These are phyloP conservation scores for Biscutella laevigata DNA, from an alignment of 441 rosid species.

Conservation along the genomic window DNA sequence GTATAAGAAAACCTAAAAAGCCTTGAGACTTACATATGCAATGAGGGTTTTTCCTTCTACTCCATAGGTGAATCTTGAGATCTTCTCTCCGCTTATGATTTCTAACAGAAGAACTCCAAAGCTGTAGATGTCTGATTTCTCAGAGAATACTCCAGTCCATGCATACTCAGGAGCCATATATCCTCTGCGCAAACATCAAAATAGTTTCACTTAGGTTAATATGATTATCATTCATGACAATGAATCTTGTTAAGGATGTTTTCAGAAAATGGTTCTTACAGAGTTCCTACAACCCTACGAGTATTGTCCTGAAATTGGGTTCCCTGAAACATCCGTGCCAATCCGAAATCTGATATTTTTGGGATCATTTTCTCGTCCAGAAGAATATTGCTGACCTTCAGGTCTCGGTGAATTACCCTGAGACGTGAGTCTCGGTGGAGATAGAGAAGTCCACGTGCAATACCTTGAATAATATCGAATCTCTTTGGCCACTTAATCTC, in stretches of 20 bases:
- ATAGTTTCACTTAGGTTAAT: neutral
- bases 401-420: slow-evolving; percentile 2
- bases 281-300: slow-evolving; percentile 11
- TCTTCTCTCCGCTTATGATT: neutral
- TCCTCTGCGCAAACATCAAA: neutral
- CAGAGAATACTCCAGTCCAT: no score
- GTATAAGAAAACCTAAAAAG: neutral
- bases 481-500: neutral
- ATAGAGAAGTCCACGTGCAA: slow-evolving; percentile 14
- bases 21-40: slow-evolving; percentile 32
- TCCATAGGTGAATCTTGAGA: slow-evolving; percentile 11
- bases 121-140: no score
- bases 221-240: neutral
- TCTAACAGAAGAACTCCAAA: no score
- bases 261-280: neutral
- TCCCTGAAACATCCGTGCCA: slow-evolving; percentile 11
- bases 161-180: no score
- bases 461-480: neutral
- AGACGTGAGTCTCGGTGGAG: slow-evolving; percentile 16
- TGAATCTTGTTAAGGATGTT: neutral
- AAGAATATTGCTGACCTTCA: slow-evolving; percentile 16
- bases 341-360: slow-evolving; percentile 16
- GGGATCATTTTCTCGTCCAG: no score
- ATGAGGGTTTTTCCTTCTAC: slow-evolving; percentile 38
- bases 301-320: slow-evolving; percentile 11